phyloP scores from a whole-genome alignment of 257 asterid genomes.

The Catharanthus roseus region DNA sequence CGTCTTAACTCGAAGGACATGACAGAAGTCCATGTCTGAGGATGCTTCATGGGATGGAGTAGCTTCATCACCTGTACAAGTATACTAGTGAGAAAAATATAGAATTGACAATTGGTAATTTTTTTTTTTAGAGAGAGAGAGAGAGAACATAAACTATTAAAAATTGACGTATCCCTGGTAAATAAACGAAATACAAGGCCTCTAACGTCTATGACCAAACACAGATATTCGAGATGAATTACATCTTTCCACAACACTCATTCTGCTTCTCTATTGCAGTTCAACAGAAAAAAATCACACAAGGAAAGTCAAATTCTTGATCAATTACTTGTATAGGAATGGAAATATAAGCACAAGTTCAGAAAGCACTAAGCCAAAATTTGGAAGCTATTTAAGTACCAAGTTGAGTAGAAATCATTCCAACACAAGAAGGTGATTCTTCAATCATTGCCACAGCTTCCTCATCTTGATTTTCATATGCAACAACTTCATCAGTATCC shows the following conservation, averaged over 20 bases:
- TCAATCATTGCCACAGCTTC: constrained; percentile 61
- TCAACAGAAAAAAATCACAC: too few relatives aligned
- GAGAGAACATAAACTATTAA: neutral
- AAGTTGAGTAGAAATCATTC: constrained; percentile 21
- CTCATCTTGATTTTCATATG: constrained; percentile 59
- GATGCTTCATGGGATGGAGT: constrained; percentile 25
- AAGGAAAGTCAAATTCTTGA: neutral
- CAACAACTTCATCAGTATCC: constrained; percentile 52
- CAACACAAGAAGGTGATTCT: constrained; percentile 44
- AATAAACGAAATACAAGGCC: neutral
- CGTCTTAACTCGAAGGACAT: constrained; percentile 38
- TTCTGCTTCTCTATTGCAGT: too few relatives aligned
- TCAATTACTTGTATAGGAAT: neutral
- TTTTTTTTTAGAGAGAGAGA: neutral
- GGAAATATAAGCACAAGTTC: neutral
- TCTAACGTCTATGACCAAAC: neutral
- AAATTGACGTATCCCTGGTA: neutral
- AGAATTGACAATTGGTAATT: neutral
- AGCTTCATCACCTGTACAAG: constrained; percentile 40
- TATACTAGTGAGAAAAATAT: neutral
- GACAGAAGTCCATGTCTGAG: constrained; percentile 35
- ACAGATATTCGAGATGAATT: neutral
- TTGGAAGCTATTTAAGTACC: constrained; percentile 24
- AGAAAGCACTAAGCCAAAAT: neutral
- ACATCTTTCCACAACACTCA: neutral